These are phyloP conservation scores for Ascochyta fabae DNA, from an alignment of 2,329 filamentous ascomycete species.

Conservation along the genomic window DNA sequence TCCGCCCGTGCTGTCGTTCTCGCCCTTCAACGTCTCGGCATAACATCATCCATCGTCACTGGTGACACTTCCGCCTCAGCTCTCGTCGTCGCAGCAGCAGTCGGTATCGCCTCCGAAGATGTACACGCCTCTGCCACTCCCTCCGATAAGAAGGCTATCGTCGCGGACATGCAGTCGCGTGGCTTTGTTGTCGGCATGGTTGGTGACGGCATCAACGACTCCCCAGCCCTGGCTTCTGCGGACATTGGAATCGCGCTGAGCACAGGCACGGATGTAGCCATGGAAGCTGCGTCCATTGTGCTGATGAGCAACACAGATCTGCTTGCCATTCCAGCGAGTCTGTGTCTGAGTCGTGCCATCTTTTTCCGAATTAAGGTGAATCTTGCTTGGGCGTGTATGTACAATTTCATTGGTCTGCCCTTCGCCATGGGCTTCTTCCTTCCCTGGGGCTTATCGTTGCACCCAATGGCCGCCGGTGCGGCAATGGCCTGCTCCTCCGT, in stretches of 20 bases:
- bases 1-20: conserved; percentile 81
- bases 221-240: conserved; percentile 89
- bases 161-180: conserved; percentile 73
- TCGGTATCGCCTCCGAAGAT: conserved; percentile 77
- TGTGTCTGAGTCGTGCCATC: conserved; percentile 82
- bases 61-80: conserved; percentile 89
- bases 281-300: conserved; percentile 95
- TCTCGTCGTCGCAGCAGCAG: conserved; percentile 77
- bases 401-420: conserved; percentile 89
- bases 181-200: conserved; percentile 93
- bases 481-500: conserved; percentile 94
- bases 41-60: conserved; percentile 90
- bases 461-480: conserved; percentile 91
- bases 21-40: conserved; percentile 82
- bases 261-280: conserved; percentile 92
- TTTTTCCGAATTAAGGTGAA: conserved; percentile 95
- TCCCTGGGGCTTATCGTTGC: conserved; percentile 84
- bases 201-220: conserved; percentile 96
- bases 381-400: conserved; percentile 88
- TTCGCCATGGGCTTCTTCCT: conserved; percentile 98
- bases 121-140: conserved; percentile 90
- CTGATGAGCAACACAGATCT: conserved; percentile 92
- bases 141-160: conserved; percentile 86
- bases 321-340: conserved; percentile 87
- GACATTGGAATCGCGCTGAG: conserved; percentile 92